Percentiles rank a stretch among this genome's conserved stretches.
Conservation (phyloP, 2,329 filamentous ascomycete genomes). For the Pestalotiopsis sp. region DNA sequence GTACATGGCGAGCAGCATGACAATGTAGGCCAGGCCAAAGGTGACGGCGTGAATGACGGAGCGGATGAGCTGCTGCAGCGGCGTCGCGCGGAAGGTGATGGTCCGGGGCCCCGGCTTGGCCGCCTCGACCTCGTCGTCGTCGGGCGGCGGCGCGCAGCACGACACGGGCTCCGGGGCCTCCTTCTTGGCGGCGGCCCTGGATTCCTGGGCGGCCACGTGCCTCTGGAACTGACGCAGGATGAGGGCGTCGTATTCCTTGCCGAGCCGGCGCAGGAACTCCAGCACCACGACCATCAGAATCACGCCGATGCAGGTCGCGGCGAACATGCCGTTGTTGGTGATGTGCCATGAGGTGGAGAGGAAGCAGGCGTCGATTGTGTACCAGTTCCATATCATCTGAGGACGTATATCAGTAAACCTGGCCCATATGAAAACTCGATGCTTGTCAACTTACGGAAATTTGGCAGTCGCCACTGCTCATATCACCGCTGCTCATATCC, state of each 20-base stretch:
- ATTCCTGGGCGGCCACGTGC: conserved; percentile 30
- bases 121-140: conserved; percentile 11
- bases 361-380: conserved; percentile 45
- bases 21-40: conserved; percentile 45
- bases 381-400: conserved; percentile 51
- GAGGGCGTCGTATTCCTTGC: conserved; percentile 44
- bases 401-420: conserved; percentile 10
- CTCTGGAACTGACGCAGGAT: conserved; percentile 41
- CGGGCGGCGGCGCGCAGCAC: conserved; percentile 17
- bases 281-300: conserved; percentile 41
- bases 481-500: conserved; percentile 12
- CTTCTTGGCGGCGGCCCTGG: conserved; percentile 16
- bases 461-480: conserved; percentile 10
- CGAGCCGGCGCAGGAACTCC: conserved; percentile 42
- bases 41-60: conserved; percentile 41
- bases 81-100: conserved; percentile 40
- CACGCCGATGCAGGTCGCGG: conserved; percentile 46
- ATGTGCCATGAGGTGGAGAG: conserved; percentile 43
- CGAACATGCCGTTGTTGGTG: conserved; percentile 41
- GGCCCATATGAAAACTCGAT: background rate
- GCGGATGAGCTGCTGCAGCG: conserved; percentile 42
- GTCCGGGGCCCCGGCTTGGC: conserved; percentile 16
- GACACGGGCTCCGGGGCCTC: conserved; percentile 2
- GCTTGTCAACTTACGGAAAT: conserved; percentile 13
- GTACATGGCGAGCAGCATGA: conserved; percentile 49